Conservation (phyloP, 805 yeast genomes). For the Saccharomycopsis synnaedendra region DNA sequence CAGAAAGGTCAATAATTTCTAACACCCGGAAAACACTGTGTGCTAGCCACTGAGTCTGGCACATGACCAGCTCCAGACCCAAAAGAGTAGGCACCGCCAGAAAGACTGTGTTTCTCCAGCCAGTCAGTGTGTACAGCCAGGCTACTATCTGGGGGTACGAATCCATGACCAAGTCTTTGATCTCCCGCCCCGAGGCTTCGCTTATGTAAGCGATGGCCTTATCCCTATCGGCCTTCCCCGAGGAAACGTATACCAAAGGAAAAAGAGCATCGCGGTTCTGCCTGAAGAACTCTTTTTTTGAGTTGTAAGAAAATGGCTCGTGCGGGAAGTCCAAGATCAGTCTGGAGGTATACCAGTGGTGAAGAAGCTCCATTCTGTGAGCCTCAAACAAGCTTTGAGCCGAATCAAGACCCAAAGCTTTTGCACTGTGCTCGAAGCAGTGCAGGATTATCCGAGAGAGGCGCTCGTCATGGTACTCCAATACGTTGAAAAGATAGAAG, state of each 20-base stretch:
- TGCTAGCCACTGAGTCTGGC: conserved; percentile 19
- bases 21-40: conserved; percentile 29
- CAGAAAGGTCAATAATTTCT: conserved; percentile 28
- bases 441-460: conserved; percentile 23
- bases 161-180: conserved; percentile 21
- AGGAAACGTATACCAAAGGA: conserved; percentile 12
- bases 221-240: background rate
- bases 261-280: conserved; percentile 27
- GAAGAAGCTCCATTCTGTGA: conserved; percentile 5
- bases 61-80: conserved; percentile 17
- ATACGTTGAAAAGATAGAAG: too few relatives aligned
- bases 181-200: background rate
- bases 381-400: background rate
- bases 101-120: conserved; percentile 26
- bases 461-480: conserved; percentile 7
- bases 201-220: background rate
- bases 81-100: conserved; percentile 10
- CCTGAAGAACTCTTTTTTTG: conserved; percentile 22
- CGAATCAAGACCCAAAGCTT: background rate
- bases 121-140: conserved; percentile 30
- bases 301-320: conserved; percentile 27
- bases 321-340: conserved; percentile 12
- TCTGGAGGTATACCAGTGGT: conserved; percentile 8
- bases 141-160: conserved; percentile 32
- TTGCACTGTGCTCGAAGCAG: conserved; percentile 18